These are phyloP conservation scores for Lithospermum erythrorhizon DNA, from an alignment of 257 asterid species.

Conservation along the genomic window DNA sequence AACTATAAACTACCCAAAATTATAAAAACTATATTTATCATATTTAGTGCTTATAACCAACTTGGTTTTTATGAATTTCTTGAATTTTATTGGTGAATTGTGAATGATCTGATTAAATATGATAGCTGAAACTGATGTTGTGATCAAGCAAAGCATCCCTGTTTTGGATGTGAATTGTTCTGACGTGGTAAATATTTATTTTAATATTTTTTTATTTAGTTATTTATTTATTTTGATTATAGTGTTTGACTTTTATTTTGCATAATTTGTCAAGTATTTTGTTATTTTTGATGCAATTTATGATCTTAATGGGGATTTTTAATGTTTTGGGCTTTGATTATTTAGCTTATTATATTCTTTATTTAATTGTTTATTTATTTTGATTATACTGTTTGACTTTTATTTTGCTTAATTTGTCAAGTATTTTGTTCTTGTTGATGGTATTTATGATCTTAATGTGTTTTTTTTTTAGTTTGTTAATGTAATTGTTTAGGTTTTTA, in stretches of 20 bases:
- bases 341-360: not conserved
- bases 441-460: no score
- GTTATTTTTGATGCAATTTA: not conserved
- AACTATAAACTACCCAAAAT: no score
- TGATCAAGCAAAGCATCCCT: slow-evolving; percentile 37
- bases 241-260: not conserved
- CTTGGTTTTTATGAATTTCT: no score
- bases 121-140: slow-evolving; percentile 66
- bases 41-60: no score
- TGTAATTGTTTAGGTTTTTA: not conserved
- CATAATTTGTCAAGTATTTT: not conserved
- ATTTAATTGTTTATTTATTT: no score
- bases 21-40: not conserved
- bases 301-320: no score
- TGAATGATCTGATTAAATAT: slow-evolving; percentile 19
- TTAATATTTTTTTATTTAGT: no score
- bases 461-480: no score
- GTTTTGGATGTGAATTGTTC: slow-evolving; percentile 51
- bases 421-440: not conserved
- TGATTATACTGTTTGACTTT: not conserved
- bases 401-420: not conserved
- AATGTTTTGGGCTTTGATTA: no score
- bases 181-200: slow-evolving; percentile 24
- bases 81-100: not conserved
- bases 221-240: not conserved